Conservation (phyloP, 2,329 filamentous ascomycete genomes). For the Simplicillium sp. region DNA sequence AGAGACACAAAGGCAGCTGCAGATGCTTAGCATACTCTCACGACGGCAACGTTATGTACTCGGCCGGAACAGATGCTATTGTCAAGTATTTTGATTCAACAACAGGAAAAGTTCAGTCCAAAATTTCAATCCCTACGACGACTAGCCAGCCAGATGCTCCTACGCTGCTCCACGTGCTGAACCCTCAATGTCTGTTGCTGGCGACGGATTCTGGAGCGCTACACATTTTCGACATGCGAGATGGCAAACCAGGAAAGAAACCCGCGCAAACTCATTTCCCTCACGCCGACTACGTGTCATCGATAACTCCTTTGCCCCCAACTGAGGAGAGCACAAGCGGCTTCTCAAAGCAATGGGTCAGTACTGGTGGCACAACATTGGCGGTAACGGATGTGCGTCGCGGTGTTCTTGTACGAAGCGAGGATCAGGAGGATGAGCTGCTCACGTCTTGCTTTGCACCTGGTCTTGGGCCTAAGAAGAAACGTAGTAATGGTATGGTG, state of each 20-base stretch:
- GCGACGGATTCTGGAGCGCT: constrained; percentile 85
- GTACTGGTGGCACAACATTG: constrained; percentile 83
- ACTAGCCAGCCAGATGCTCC: constrained; percentile 57
- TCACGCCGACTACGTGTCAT: constrained; percentile 89
- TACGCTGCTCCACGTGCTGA: constrained; percentile 72
- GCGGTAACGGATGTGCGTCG: constrained; percentile 82
- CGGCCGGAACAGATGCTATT: constrained; percentile 50
- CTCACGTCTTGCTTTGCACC: constrained; percentile 72
- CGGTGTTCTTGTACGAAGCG: constrained; percentile 78
- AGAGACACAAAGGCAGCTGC: constrained; percentile 90
- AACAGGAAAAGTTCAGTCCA: constrained; percentile 65
- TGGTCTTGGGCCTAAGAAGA: constrained; percentile 59
- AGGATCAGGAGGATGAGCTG: constrained; percentile 91
- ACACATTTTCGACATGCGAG: constrained; percentile 78
- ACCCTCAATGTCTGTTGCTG: constrained; percentile 78
- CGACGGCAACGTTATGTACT: constrained; percentile 63
- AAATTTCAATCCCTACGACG: constrained; percentile 63
- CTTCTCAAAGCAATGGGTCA: constrained; percentile 90
- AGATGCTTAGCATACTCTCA: constrained; percentile 67
- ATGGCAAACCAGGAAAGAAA: constrained; percentile 45
- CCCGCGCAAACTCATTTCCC: constrained; percentile 76
- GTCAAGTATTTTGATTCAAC: constrained; percentile 48
- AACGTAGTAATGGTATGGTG: constrained; percentile 61
- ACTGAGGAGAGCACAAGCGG: constrained; percentile 75
- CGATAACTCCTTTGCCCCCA: constrained; percentile 73